Evolutionary conservation across 2,329 filamentous ascomycete genomes (phyloP), one percentile per base, ranked within the genome.

Genomic region (Akanthomyces lecanii): DNA sequence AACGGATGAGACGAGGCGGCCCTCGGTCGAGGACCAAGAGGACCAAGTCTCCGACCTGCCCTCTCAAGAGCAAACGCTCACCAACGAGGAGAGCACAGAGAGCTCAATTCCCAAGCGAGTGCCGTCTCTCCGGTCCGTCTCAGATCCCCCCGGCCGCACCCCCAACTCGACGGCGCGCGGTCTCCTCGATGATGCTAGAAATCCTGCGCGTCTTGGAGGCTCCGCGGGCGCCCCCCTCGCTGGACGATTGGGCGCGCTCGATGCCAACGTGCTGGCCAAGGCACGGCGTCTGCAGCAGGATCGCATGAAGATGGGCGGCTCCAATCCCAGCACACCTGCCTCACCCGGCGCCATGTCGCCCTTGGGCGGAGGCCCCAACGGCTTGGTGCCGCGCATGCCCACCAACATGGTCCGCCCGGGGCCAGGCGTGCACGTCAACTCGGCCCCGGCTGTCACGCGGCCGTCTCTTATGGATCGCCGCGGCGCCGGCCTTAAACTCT

Each of bases 91-190:
- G 7, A 50, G 10, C 47, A 36, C 61, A n/a, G 30, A 58, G 33
- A 18, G 69, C 21, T 63, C 65, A 65, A 78, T 79, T 62, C 65
- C 80, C 62, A 78, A 83, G 73, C 76, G 86, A 73, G 71, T 87
- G 63, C 81, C 85, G 23, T 85, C 85, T 5, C 74, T 87, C 48
- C 84, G 86, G 68, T 84, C 85, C 53, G 75, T 84, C 23, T 86
- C 87, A 61, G 84, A 88, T 56, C 78, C 86, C 23, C 77, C 80
- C 66, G 79, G 77, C 61, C 92, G 96, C 86, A 91, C 85, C 62
- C 78, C 89, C 7, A 92, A 87, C n/a, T 97, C 92, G n/a, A 95
- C 89, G 33, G 88, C 91, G 47, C 80, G 93, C 4, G 92, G 92
- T 47, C 84, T 90, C 63, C 79, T 97, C 70, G 92, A 88, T 74